These are phyloP conservation scores for Luffa aegyptiaca DNA, from an alignment of 306 rosid species.

Conservation along the genomic window DNA sequence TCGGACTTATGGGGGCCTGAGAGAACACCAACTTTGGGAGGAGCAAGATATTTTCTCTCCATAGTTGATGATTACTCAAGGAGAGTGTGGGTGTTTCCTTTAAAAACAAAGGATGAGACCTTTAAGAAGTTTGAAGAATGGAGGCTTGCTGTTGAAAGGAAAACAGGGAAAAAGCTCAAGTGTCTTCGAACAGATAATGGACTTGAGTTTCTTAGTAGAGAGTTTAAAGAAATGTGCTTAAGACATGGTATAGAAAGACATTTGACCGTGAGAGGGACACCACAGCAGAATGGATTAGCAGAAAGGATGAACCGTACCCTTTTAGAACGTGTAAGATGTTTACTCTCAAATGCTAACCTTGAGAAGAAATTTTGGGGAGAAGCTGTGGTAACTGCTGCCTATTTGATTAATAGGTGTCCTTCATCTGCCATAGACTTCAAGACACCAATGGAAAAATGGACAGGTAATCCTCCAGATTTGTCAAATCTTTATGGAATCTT, in stretches of 20 bases:
- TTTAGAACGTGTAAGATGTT: neutral
- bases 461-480: neutral
- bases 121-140: too few relatives aligned
- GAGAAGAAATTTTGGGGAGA: too few relatives aligned
- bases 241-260: too few relatives aligned
- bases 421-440: neutral
- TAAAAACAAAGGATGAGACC: too few relatives aligned
- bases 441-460: neutral
- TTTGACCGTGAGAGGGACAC: neutral
- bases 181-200: too few relatives aligned
- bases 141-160: too few relatives aligned
- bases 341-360: neutral
- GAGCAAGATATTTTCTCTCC: neutral
- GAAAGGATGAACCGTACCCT: neutral
- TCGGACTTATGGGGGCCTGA: too few relatives aligned
- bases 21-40: neutral
- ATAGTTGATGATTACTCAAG: neutral
- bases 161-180: too few relatives aligned
- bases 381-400: too few relatives aligned
- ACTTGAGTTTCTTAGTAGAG: too few relatives aligned
- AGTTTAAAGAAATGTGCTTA: too few relatives aligned
- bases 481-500: neutral
- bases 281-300: neutral
- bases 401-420: neutral
- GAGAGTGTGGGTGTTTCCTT: too few relatives aligned